A percentile compares a stretch with the other conserved stretches of the same genome.
These are phyloP conservation scores for Oryza brachyantha DNA, from an alignment of 176 grass and related monocot species.

Conservation along the genomic window DNA sequence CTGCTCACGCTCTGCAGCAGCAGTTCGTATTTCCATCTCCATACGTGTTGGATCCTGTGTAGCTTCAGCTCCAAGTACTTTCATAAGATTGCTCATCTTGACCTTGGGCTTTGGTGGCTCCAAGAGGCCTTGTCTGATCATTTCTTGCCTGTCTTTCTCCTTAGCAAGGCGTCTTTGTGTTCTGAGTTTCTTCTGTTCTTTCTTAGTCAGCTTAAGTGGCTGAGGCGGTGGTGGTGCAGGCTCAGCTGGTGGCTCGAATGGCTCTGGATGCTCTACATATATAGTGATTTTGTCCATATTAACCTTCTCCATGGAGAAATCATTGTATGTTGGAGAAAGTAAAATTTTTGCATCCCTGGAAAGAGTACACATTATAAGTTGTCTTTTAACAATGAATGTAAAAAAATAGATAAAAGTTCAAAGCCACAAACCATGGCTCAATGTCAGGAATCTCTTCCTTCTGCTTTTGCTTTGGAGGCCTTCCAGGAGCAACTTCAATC, in stretches of 20 bases:
- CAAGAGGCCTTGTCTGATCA: constrained; percentile 96
- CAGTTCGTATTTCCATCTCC: constrained; percentile 88
- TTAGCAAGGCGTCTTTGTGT: constrained; percentile 95
- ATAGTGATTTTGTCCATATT: constrained; percentile 88
- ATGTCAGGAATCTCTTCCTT: constrained; percentile 94
- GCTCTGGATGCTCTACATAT: constrained; percentile 87
- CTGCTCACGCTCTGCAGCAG: constrained; percentile 94
- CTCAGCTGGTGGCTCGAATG: constrained; percentile 88
- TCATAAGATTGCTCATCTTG: constrained; percentile 99
- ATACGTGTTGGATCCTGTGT: constrained; percentile 90
- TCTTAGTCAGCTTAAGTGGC: constrained; percentile 91
- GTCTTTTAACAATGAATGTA: constrained; percentile 1
- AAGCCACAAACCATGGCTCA: constrained; percentile 80
- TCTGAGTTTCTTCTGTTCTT: constrained; percentile 96
- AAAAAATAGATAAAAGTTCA: constrained; percentile 8
- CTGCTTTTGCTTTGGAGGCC: constrained; percentile 68
- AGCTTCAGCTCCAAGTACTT: constrained; percentile 88
- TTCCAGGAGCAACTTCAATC: constrained; percentile 74
- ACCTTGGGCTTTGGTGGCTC: constrained; percentile 97
- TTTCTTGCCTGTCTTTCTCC: constrained; percentile 97
- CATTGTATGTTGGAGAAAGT: constrained; percentile 50
- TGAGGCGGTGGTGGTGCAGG: constrained; percentile 80
- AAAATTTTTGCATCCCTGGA: constrained; percentile 82
- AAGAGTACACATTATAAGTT: constrained; percentile 14
- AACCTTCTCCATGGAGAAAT: constrained; percentile 57